Evolutionary conservation across 2,329 filamentous ascomycete species (phyloP).

Genomic region (Gnomoniopsis sp.): DNA sequence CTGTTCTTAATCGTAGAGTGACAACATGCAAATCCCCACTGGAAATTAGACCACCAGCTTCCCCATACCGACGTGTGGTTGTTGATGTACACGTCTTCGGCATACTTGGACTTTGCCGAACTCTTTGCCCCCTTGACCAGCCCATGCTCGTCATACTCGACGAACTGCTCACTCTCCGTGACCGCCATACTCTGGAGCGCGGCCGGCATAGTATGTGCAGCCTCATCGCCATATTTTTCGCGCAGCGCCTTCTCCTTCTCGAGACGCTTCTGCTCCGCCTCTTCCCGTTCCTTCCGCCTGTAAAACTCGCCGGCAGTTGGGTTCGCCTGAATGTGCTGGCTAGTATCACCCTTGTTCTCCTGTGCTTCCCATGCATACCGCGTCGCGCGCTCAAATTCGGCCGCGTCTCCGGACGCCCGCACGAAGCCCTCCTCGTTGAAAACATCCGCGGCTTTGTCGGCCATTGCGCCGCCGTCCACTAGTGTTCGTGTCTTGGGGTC

Average conservation of each 20-base stretch:
- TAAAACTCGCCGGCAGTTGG: slow-evolving; percentile 87
- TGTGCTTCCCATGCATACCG: slow-evolving; percentile 94
- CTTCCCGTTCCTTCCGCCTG: slow-evolving; percentile 75
- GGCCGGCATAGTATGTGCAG: slow-evolving; percentile 53
- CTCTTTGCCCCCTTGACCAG: slow-evolving; percentile 82
- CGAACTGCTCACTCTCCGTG: slow-evolving; percentile 78
- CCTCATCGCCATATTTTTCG: slow-evolving; percentile 76
- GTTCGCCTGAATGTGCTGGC: slow-evolving; percentile 90
- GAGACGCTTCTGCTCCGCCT: slow-evolving; percentile 64
- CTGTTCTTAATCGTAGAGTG: slow-evolving; percentile 93
- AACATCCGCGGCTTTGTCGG: slow-evolving; percentile 74
- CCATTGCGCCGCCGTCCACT: slow-evolving; percentile 77
- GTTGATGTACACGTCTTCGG: slow-evolving; percentile 81
- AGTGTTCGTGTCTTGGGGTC: slow-evolving; percentile 94
- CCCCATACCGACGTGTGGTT: slow-evolving; percentile 95
- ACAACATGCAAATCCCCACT: slow-evolving; percentile 96
- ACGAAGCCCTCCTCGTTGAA: slow-evolving; percentile 94
- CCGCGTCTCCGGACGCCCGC: slow-evolving; percentile 83
- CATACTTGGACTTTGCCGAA: slow-evolving; percentile 82
- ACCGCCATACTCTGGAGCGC: slow-evolving; percentile 65
- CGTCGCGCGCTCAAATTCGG: slow-evolving; percentile 87
- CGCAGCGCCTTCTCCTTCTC: slow-evolving; percentile 67
- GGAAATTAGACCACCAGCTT: slow-evolving; percentile 94
- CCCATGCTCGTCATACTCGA: slow-evolving; percentile 92
- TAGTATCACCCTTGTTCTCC: slow-evolving; percentile 74